Percentiles rank a stretch among this genome's conserved stretches.
Evolutionary conservation across 2,329 filamentous ascomycete species (phyloP).

Genomic region (Aspergillus udagawae): DNA sequence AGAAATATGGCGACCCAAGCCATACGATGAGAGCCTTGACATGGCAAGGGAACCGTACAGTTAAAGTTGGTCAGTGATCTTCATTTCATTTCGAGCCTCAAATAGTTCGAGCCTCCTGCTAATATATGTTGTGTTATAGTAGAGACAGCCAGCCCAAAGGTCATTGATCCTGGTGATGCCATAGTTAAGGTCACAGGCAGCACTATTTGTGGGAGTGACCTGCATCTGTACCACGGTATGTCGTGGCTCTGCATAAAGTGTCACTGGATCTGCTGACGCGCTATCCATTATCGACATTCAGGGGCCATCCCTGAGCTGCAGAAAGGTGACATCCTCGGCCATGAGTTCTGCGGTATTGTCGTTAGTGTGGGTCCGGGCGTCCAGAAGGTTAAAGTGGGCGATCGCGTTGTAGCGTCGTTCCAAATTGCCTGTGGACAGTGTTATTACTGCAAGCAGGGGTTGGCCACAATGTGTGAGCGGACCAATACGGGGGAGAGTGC

Average conservation of each 20-base stretch:
- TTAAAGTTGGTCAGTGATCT: not conserved
- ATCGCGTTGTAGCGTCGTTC: constrained; percentile 78
- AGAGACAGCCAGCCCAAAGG: constrained; percentile 64
- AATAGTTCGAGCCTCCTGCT: not conserved
- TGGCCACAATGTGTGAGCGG: constrained; percentile 75
- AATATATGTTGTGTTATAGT: constrained; percentile 32
- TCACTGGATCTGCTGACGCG: not conserved
- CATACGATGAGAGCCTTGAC: not conserved
- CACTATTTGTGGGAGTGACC: constrained; percentile 59
- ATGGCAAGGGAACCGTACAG: not conserved
- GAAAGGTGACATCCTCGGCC: constrained; percentile 64
- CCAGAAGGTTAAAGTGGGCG: constrained; percentile 54
- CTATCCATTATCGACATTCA: constrained; percentile 15
- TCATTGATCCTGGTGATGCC: constrained; percentile 71
- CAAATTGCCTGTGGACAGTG: constrained; percentile 70
- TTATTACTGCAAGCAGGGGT: constrained; percentile 73
- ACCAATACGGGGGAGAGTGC: constrained; percentile 71
- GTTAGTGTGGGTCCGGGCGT: constrained; percentile 54
- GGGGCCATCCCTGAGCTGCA: constrained; percentile 54
- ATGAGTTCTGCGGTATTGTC: constrained; percentile 52
- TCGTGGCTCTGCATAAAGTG: not conserved
- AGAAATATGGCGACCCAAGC: not conserved
- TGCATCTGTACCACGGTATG: constrained; percentile 48
- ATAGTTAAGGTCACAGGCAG: constrained; percentile 72
- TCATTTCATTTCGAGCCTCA: not conserved